Conservation (phyloP, 1,284 basidiomycete genomes). For the Rhodotorula sp. region DNA sequence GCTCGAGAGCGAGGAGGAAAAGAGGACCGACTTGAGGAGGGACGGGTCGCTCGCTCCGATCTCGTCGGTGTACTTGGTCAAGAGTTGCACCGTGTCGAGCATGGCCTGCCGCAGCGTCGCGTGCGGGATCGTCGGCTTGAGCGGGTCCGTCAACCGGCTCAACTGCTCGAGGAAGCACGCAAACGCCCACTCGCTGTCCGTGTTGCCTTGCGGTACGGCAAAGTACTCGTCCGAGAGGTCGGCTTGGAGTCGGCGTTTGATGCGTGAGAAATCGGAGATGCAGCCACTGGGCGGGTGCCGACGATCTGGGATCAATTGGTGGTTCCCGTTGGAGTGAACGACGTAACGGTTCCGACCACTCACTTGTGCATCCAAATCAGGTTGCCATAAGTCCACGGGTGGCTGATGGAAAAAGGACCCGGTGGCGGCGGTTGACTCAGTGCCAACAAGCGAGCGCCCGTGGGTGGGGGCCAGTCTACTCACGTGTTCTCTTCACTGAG, state of each 20-base stretch:
- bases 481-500: slow-evolving; percentile 85
- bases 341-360: slow-evolving; percentile 40
- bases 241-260: slow-evolving; percentile 76
- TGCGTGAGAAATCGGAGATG: slow-evolving; percentile 73
- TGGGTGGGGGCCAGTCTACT: neutral
- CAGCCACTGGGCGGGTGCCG: slow-evolving; percentile 44
- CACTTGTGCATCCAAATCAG: slow-evolving; percentile 93
- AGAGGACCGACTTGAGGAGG: slow-evolving; percentile 57
- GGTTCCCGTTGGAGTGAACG: neutral
- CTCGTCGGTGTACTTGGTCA: slow-evolving; percentile 75
- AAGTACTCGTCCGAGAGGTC: slow-evolving; percentile 76
- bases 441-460: too few species aligned
- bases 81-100: slow-evolving; percentile 74
- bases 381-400: slow-evolving; percentile 35
- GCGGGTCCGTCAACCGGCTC: slow-evolving; percentile 71
- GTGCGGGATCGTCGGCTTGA: slow-evolving; percentile 66
- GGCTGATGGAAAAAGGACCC: neutral
- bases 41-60: slow-evolving; percentile 56
- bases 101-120: slow-evolving; percentile 71
- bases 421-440: too few species aligned
- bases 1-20: neutral
- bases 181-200: slow-evolving; percentile 92
- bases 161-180: slow-evolving; percentile 67
- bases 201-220: slow-evolving; percentile 82
- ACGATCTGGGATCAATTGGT: neutral